phyloP scores from a whole-genome alignment of 2,329 filamentous ascomycete species.

The Fulvia fulva region DNA sequence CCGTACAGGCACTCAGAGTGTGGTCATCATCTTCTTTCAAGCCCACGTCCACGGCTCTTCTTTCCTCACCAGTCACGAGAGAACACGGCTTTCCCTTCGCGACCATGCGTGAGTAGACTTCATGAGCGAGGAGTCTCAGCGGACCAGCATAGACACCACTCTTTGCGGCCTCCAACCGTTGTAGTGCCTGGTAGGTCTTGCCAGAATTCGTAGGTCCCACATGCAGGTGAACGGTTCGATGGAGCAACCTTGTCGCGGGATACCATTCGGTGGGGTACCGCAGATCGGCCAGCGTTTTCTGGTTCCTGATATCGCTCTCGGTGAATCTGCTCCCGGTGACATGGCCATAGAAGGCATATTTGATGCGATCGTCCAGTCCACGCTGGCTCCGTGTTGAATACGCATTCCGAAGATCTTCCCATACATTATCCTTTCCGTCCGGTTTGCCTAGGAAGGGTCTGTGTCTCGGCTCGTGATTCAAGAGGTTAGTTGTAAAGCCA shows the following conservation, averaged over 20 bases:
- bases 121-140: conserved; percentile 81
- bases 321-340: conserved; percentile 57
- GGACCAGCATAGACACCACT: conserved; percentile 88
- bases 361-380: conserved; percentile 43
- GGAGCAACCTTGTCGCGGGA: conserved; percentile 72
- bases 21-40: conserved; percentile 47
- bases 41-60: conserved; percentile 54
- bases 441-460: neutral
- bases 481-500: conserved; percentile 20
- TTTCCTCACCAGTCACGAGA: conserved; percentile 87
- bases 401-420: conserved; percentile 14
- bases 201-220: conserved; percentile 97
- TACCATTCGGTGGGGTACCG: conserved; percentile 93
- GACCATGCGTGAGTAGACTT: conserved; percentile 84
- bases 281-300: conserved; percentile 70
- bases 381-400: conserved; percentile 20
- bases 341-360: conserved; percentile 65
- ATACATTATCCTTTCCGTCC: conserved; percentile 8
- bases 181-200: conserved; percentile 91
- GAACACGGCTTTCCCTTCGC: conserved; percentile 73
- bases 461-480: conserved; percentile 39
- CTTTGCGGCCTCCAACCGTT: conserved; percentile 71
- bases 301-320: conserved; percentile 53
- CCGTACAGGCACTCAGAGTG: conserved; percentile 77
- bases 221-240: conserved; percentile 83